These are phyloP conservation scores for Xylaria cubensis DNA, from an alignment of 495 filamentous ascomycete genomes.

Conservation along the genomic window DNA sequence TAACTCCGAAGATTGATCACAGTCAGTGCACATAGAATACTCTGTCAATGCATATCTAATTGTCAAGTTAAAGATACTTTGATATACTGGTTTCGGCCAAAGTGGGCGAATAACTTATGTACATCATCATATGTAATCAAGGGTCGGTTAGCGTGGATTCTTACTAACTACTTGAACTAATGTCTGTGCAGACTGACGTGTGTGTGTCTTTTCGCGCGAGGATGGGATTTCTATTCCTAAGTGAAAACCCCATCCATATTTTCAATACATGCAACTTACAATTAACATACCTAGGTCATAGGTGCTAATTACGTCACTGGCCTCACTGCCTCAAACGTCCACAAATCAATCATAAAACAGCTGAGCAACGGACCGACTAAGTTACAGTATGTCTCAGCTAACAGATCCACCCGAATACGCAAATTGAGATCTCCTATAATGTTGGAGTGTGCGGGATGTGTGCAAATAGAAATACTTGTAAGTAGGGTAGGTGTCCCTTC, in stretches of 20 bases:
- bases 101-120: background rate
- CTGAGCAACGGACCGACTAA: background rate
- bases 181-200: background rate
- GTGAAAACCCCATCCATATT: background rate
- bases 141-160: background rate
- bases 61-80: slow-evolving; percentile 1
- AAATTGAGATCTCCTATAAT: background rate
- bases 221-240: background rate
- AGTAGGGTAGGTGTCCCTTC: background rate
- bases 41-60: background rate
- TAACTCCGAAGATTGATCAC: background rate
- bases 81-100: too few relatives aligned
- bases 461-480: background rate
- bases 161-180: background rate
- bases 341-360: slow-evolving; percentile 13
- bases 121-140: background rate
- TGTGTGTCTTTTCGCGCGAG: background rate
- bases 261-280: background rate
- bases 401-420: background rate
- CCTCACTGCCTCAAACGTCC: slow-evolving; percentile 2
- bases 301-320: background rate
- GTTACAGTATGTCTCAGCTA: background rate
- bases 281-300: background rate
- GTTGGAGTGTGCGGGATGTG: background rate
- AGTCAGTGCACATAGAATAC: background rate